Conservation (phyloP, 2,329 filamentous ascomycete species). For the Sporothrix protearum region DNA sequence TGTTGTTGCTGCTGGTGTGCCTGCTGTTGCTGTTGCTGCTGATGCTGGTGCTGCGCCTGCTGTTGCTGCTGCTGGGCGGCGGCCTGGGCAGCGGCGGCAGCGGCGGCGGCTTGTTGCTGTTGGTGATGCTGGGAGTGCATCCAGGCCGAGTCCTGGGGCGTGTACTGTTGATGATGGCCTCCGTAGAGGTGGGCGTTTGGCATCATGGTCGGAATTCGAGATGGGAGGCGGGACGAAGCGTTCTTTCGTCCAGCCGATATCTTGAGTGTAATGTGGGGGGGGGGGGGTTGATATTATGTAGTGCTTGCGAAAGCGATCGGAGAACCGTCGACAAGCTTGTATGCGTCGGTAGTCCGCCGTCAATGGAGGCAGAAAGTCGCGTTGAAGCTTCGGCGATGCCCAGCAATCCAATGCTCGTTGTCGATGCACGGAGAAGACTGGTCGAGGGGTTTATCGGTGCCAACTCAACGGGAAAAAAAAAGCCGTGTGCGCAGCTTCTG, state of each 20-base stretch:
- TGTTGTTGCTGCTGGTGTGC: constrained; percentile 58
- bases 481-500: neutral
- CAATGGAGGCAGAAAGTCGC: neutral
- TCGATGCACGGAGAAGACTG: neutral
- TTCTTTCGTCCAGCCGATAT: neutral
- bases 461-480: neutral
- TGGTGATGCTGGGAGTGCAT: constrained; percentile 57
- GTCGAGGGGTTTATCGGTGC: neutral
- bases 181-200: constrained; percentile 62
- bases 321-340: constrained; percentile 2
- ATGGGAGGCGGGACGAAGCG: neutral
- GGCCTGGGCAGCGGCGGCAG: constrained; percentile 14
- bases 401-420: neutral
- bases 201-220: constrained; percentile 49
- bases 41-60: constrained; percentile 62
- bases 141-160: constrained; percentile 62
- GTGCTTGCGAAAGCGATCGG: neutral
- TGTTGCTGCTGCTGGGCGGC: constrained; percentile 47
- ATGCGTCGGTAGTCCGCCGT: neutral
- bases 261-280: neutral
- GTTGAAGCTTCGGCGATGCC: neutral
- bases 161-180: constrained; percentile 65
- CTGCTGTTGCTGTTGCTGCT: constrained; percentile 54
- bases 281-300: neutral
- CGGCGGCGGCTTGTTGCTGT: constrained; percentile 59